phyloP scores from a whole-genome alignment of 306 rosid species.

The Sechiopsis laciniata region DNA sequence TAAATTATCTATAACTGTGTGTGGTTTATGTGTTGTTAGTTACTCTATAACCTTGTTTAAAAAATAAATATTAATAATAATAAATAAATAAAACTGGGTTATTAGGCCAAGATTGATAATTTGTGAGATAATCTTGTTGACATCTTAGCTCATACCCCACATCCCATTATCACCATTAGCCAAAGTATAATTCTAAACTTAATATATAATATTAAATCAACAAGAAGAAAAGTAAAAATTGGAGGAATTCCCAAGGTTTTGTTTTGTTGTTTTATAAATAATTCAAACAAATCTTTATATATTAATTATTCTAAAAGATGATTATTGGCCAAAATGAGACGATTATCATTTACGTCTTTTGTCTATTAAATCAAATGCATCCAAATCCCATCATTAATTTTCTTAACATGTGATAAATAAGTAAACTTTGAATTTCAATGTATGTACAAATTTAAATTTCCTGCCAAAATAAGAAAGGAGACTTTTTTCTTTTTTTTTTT shows the following conservation, averaged over 20 bases:
- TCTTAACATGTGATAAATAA: neutral
- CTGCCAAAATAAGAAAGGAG: neutral
- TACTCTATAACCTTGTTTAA: no score
- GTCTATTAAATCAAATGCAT: neutral
- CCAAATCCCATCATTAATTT: neutral
- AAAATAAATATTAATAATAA: no score
- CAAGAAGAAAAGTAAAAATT: conserved; percentile 7
- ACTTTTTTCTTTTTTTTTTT: neutral
- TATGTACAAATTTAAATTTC: neutral
- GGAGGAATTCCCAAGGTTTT: neutral
- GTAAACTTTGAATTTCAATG: neutral
- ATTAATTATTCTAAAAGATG: neutral
- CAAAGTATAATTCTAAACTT: conserved; percentile 2
- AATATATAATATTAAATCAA: conserved; percentile 1
- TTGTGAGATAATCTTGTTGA: neutral
- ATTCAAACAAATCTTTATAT: neutral
- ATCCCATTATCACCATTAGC: conserved; percentile 1
- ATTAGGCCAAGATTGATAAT: neutral
- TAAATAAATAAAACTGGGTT: neutral
- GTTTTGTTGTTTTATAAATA: neutral
- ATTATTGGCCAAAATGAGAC: neutral
- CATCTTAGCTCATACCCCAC: conserved; percentile 12
- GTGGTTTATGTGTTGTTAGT: no score
- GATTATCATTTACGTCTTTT: neutral
- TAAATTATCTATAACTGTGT: neutral